Conservation (phyloP, 352 stramenopile species). For the Phytophthora citricola region DNA sequence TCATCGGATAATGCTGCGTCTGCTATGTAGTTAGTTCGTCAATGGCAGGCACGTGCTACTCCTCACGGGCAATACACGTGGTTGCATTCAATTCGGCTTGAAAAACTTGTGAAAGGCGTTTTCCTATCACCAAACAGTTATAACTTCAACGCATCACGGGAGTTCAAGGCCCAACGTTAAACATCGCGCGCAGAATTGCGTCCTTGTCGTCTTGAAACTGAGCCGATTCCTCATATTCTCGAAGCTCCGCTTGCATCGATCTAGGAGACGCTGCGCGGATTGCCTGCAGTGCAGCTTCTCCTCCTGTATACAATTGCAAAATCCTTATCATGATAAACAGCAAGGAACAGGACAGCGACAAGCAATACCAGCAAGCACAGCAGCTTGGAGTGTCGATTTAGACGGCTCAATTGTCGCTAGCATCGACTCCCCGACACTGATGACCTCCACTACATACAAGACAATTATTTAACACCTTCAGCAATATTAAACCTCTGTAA, state of each 20-base stretch:
- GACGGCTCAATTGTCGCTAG: slow-evolving; percentile 12
- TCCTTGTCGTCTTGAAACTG: slow-evolving; percentile 41
- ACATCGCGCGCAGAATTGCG: slow-evolving; percentile 37
- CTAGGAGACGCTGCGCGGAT: slow-evolving; percentile 27
- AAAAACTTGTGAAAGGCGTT: slow-evolving; percentile 11
- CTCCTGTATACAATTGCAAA: slow-evolving; percentile 9
- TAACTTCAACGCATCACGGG: not conserved
- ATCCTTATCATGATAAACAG: no score
- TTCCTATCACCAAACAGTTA: not conserved
- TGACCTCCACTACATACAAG: slow-evolving; percentile 36
- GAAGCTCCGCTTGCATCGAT: slow-evolving; percentile 28
- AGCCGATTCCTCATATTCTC: slow-evolving; percentile 26
- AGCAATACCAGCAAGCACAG: slow-evolving; percentile 29
- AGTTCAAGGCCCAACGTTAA: slow-evolving; percentile 26
- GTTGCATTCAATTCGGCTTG: slow-evolving; percentile 10
- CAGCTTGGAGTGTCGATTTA: not conserved
- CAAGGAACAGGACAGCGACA: no score
- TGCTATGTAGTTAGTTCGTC: slow-evolving; percentile 30
- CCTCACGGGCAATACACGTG: slow-evolving; percentile 17
- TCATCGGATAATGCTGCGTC: slow-evolving; percentile 35
- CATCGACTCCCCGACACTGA: slow-evolving; percentile 33
- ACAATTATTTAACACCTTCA: no score
- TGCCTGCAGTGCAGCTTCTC: slow-evolving; percentile 29
- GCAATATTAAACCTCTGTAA: no score
- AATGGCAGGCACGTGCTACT: slow-evolving; percentile 10